Base-by-base conservation (phyloP, 139 green algal genomes). In the Edaphochlamys debaryana region DNA sequence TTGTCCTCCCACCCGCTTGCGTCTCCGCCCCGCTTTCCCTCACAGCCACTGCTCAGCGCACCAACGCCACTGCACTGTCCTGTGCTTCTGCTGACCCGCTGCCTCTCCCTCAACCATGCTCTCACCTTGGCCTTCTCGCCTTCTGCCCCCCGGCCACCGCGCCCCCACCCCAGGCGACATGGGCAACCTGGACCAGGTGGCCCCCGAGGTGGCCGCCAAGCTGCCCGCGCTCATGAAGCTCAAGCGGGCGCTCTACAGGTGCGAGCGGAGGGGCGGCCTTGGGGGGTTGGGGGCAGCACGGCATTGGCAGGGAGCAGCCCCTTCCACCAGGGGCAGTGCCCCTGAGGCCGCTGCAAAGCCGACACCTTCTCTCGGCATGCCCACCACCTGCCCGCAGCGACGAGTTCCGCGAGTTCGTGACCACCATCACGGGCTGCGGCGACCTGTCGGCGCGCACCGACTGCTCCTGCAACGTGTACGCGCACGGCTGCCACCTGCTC, bases 381-480 rank as follows among this genome's bases (percentile, higher is more conserved):
- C 7, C 36, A 11, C 25, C 22, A 64, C 56, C 56, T 29, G 15
- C 25, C 5, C 60, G 23, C 56, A 79, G 79, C 30, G 66, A 75
- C 50, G 78, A 84, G 45, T 87, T 77, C 29, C 81, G 92, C 30
- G 63, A 37, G 9, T 91, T 95, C 69, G 79, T 97, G 5, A 67
- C 74, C 60, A 54, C 79, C 37, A 79, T 96, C 3, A 95, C 93
- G 29, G 91, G 90, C 30, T 95, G 92, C 83, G 92, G 90, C 13
- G 88, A 94, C 54, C 91, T 98, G 38, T 90, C 83, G 13, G 15
- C 94, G 69, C 88, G 92, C 67, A 96, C 93, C 32, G 95, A 98
- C 90, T 95, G 93, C 87, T 94, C 91, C 7, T 96, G 93, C 90
- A 98, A 98, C 76, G 90, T 98, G 48, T 97, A 98, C 82, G 86